Evolutionary conservation across 257 asterid genomes (phyloP), one percentile per base, ranked within the genome.

Genomic region (Orobanche coerulescens): DNA sequence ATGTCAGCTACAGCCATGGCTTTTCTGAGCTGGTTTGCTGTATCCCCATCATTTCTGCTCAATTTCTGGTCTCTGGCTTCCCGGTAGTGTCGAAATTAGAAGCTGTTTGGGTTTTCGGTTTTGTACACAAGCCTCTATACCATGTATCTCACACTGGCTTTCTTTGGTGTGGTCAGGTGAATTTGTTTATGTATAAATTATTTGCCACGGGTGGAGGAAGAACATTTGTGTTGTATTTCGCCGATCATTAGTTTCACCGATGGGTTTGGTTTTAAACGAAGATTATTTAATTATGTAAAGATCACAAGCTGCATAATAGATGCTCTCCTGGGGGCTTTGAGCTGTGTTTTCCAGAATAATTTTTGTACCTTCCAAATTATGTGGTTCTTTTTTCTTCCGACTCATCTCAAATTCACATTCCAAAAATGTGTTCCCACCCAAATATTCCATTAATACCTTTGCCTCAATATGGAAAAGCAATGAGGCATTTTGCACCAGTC

Each of bases 1-100:
- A 87, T 87, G 85, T 79, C 95, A 4, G 90, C 95, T 23, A 87
- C 97, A 51, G 95, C 95, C 57, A 84, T 90, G 95, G 94, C 95
- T 28, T 90, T 90, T 18, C 80, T 90, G 62, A 75, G 95, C 84
- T 90, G 97, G 95, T 84, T 83, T 58, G 76, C 93, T 0, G 94
- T 74, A 13, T 78, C 85, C 13, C 93, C 95, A 0, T 84, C 95
- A 0, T 90, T 84, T 66, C 73, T 90, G 75, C 66, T 87, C 48
- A 87, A 90, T 43, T 84, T 87, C 62, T 87, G 97, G 97, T 78
- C 93, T 3, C 71, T 90, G 56, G 93, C 95, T 37, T 79, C 93
- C 16, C 84, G 69, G 51, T 82, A 75, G 70, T 4, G 2, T n/a
- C n/a, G n/a, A n/a, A n/a, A n/a, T n/a, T n/a, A 11, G 19, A 24